A percentile compares a stretch with the other conserved stretches of the same genome.
Evolutionary conservation across 495 filamentous ascomycete genomes (phyloP).

Genomic region (Cryomyces antarcticus): DNA sequence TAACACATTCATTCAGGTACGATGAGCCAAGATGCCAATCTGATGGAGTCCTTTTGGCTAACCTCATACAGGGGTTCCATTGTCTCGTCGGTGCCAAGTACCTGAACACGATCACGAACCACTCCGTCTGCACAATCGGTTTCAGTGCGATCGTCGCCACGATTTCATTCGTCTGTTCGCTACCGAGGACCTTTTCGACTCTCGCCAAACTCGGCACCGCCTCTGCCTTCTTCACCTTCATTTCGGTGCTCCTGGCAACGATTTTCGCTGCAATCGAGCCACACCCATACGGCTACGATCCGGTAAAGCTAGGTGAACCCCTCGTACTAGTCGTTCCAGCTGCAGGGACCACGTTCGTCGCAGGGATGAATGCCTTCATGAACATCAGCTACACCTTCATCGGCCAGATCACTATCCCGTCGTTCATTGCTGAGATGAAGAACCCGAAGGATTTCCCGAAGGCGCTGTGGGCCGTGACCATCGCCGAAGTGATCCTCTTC

Average conservation of each 20-base stretch:
- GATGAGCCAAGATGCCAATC: not conserved
- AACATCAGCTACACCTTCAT: slow-evolving; percentile 90
- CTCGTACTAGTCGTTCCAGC: slow-evolving; percentile 42
- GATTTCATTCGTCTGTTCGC: slow-evolving; percentile 52
- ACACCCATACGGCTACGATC: slow-evolving; percentile 39
- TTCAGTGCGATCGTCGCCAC: slow-evolving; percentile 50
- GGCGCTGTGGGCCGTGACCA: slow-evolving; percentile 69
- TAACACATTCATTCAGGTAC: slow-evolving; percentile 68
- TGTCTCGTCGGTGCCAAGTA: slow-evolving; percentile 64
- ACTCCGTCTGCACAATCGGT: slow-evolving; percentile 46
- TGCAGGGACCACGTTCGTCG: slow-evolving; percentile 56
- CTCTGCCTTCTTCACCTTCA: slow-evolving; percentile 67
- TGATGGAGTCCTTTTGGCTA: slow-evolving; percentile 3
- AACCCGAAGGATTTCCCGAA: slow-evolving; percentile 76
- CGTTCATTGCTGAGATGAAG: slow-evolving; percentile 85
- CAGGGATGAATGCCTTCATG: slow-evolving; percentile 61
- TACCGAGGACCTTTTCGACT: slow-evolving; percentile 62
- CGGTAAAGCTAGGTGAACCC: slow-evolving; percentile 28
- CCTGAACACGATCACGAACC: slow-evolving; percentile 59
- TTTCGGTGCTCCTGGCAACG: slow-evolving; percentile 62
- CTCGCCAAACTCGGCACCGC: slow-evolving; percentile 55
- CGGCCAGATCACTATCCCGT: slow-evolving; percentile 75
- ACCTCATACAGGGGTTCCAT: slow-evolving; percentile 38
- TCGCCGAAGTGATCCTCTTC: slow-evolving; percentile 67
- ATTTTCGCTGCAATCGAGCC: slow-evolving; percentile 56